These are phyloP conservation scores for Botrytis hyacinthi DNA, from an alignment of 2,329 filamentous ascomycete genomes.

Conservation along the genomic window DNA sequence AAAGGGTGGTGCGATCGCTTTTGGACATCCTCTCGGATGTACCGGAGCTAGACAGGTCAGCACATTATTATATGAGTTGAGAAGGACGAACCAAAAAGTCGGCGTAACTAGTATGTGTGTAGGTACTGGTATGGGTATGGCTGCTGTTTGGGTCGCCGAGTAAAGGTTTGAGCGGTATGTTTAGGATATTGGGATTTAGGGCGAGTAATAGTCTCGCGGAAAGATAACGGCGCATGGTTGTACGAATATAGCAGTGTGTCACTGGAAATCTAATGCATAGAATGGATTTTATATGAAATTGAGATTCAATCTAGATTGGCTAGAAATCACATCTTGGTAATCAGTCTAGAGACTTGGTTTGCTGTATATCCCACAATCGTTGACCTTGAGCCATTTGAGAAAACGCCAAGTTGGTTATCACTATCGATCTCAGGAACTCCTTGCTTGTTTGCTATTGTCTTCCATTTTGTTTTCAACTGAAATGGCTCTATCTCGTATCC, in stretches of 20 bases:
- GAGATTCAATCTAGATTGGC: not conserved
- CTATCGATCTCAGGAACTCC: not conserved
- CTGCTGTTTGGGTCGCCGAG: constrained; percentile 92
- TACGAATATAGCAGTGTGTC: not conserved
- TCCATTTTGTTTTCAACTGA: not conserved
- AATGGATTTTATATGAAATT: not conserved
- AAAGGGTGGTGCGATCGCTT: constrained; percentile 94
- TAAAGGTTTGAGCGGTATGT: constrained; percentile 45
- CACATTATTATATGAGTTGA: constrained; percentile 86
- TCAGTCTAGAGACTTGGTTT: not conserved
- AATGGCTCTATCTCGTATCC: not conserved
- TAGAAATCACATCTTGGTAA: fast-evolving
- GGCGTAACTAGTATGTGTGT: constrained; percentile 96
- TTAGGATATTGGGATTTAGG: not conserved
- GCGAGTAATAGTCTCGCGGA: not conserved
- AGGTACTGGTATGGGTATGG: constrained; percentile 97
- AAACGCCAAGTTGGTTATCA: not conserved
- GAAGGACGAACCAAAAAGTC: constrained; percentile 77
- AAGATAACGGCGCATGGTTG: constrained; percentile 4
- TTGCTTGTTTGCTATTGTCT: not conserved
- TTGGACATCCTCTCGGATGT: constrained; percentile 91
- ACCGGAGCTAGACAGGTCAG: constrained; percentile 92
- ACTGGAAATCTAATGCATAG: not conserved
- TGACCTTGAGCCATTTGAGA: not conserved
- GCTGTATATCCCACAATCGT: no score